Evolutionary conservation across 139 green algal genomes (phyloP), one percentile per base, ranked within the genome.

Genomic region (Ulvella scutata): DNA sequence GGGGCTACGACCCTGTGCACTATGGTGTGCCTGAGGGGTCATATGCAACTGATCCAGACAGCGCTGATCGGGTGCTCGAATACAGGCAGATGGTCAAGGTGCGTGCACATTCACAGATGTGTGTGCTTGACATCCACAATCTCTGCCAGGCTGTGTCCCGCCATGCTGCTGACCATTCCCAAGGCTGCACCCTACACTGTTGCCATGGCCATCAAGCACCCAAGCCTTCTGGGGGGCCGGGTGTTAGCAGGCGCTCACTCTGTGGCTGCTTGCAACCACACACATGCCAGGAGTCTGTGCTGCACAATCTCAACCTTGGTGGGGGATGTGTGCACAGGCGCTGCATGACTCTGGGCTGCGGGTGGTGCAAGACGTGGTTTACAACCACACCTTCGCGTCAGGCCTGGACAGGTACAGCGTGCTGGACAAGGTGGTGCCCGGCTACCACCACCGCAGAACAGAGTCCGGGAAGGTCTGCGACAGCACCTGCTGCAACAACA

Each of bases 351-450:
- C 86, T 60, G 88, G 88, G 17, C 82, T 89, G 79, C 73, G 87
- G 2, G 89, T 95, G 36, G 87, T 97, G 43, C 62, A 91, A 51
- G 92, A 97, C 76, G 90, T 96, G 28, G 92, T 97, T 33, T 97
- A 96, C 87, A 97, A 97, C 84, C 92, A 97, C 84, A 91, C 85
- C 51, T 92, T 89, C 73, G 75, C 82, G 4, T 75, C 73, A 3
- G 83, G 86, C 3, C 84, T 83, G 0, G 74, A 83, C 73, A 82
- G 40, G 28, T 82, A 82, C 72, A 85, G 80, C 29, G 81, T 93
- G 23, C 78, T 93, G 9, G 92, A 97, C 83, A 96, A 96, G 80
- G 78, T 93, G 0, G 92, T 97, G n/a, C 92, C 92, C 0, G 92
- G 90, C 2, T 97, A 97, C 85, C 96, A 96, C 81, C 86, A 95